These are phyloP conservation scores for Astrephomene gubernaculifera DNA, from an alignment of 139 green algal genomes.

Conservation along the genomic window DNA sequence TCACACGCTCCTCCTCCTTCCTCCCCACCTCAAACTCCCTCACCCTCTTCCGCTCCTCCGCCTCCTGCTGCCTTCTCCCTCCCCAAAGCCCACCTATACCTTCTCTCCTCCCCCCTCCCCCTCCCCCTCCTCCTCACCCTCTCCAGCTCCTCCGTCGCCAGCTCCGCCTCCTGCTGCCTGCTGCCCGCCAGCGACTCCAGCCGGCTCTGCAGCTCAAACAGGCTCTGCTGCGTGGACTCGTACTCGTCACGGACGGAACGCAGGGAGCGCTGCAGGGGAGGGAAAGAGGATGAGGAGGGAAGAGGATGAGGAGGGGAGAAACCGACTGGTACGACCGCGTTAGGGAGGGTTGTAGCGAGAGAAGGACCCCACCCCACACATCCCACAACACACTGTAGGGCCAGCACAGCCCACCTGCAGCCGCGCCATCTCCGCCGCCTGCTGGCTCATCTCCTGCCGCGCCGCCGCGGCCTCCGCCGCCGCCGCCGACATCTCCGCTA, in stretches of 20 bases:
- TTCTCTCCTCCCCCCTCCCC: neutral
- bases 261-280: constrained; percentile 19
- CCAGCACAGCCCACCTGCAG: constrained; percentile 49
- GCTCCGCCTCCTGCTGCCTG: constrained; percentile 49
- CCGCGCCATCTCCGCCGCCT: constrained; percentile 44
- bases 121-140: neutral
- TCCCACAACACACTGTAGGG: neutral
- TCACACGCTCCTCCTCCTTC: neutral
- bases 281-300: neutral
- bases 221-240: constrained; percentile 40
- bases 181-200: constrained; percentile 39
- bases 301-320: neutral
- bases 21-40: neutral
- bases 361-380: neutral
- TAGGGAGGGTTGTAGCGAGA: neutral
- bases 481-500: constrained; percentile 35
- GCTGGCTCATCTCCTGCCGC: neutral
- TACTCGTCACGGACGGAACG: constrained; percentile 45
- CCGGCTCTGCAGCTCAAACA: constrained; percentile 51
- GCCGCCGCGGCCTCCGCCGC: constrained; percentile 16
- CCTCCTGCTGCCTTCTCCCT: neutral
- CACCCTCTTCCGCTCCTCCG: neutral
- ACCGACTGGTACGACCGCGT: too few species aligned
- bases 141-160: constrained; percentile 55
- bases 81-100: too few species aligned